Base-by-base conservation (phyloP, 1,139 yeast species). In the Tardiomyces blankii region DNA sequence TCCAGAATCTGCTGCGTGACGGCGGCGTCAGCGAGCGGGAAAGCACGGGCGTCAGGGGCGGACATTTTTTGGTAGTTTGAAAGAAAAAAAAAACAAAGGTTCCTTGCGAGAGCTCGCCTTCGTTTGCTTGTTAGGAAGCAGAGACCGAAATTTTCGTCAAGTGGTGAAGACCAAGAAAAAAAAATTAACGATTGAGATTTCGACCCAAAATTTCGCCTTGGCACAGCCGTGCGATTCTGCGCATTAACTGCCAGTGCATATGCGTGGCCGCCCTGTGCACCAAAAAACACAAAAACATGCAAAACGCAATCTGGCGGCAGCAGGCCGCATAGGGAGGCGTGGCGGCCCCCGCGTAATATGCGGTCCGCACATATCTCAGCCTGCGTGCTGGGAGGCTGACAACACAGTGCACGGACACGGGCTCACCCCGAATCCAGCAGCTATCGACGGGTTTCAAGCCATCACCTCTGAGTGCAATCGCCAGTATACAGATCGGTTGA, bases 1-100 rank as follows among this genome's bases (percentile, higher is more conserved):
- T 91, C 98, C 67, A 93, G 80, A 69, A 93, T 91, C 74, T 91
- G 96, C 74, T 91, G 97, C 58, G 95, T 76, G 63, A 93, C 78
- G 57, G 82, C 89, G 55, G 95, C 82, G 68, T 91, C 97, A 61
- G 99, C 97, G 66, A 93, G 79, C 67, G 99, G 99, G 75, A 93
- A 93, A 56, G 99, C 99, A 70, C 66, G 61, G 48, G 70, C 63
- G 58, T 68, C 70, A 42, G 68, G 58, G 43, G 61, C 57, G 47
- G 66, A 59, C 65, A 61, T 63, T 32, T 40, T 47, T 38, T 50
- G 50, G 52, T 49, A 51, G 54, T 54, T n/a, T n/a, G n/a, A n/a
- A n/a, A n/a, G n/a, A n/a, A n/a, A n/a, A n/a, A n/a, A n/a, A n/a
- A 50, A 42, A 42, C 52, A 50, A 54, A 54, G 57, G 56, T 54